Evolutionary conservation across 2,329 filamentous ascomycete species (phyloP), one percentile per base, ranked within the genome.

Genomic region (Cladosporium cucumerinum): DNA sequence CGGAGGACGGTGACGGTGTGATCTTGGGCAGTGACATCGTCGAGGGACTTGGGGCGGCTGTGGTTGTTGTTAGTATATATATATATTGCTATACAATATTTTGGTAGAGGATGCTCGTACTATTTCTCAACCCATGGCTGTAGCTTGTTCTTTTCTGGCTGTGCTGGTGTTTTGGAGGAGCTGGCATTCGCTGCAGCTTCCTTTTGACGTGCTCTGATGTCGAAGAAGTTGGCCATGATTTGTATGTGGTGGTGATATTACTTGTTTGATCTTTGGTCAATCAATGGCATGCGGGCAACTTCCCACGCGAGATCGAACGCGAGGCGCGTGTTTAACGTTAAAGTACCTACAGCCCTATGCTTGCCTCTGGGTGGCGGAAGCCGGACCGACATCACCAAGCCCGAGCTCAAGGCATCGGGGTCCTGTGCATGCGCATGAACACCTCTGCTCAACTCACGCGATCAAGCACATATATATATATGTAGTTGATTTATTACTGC

Each of bases 51-150:
- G 30, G 95, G 96, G 52, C 95, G 93, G 77, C 94, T 98, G 70
- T 2, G 18, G 26, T 23, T 12, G n/a, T 36, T 23, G 61, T 69
- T 43, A 66, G 63, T 65, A 12, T 11, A 63, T 65, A 12, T 11
- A 2, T 6, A 18, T 34, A n/a, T 23, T 23, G 12, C 2, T 25
- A 11, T 16, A 23, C 25, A 21, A 12, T 55, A 39, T 43, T 12
- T 25, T 23, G 39, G 39, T 18, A 18, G 25, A 23, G 43, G 26
- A 16, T 55, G 23, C 39, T 68, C 76, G 64, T 82, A 97, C 94
- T 97, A 98, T 91, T 98, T 98, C 82, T 98, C 95, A 61, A 98
- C 94, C 95, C 95, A 99, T 73, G 95, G 95, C 75, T 97, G 94
- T 71, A 88, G 83, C 73, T 86, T 85, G 70, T 84, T 84, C 32